Conservation (phyloP, 179 eudicot genomes). For the Heliamphora ciliata region DNA sequence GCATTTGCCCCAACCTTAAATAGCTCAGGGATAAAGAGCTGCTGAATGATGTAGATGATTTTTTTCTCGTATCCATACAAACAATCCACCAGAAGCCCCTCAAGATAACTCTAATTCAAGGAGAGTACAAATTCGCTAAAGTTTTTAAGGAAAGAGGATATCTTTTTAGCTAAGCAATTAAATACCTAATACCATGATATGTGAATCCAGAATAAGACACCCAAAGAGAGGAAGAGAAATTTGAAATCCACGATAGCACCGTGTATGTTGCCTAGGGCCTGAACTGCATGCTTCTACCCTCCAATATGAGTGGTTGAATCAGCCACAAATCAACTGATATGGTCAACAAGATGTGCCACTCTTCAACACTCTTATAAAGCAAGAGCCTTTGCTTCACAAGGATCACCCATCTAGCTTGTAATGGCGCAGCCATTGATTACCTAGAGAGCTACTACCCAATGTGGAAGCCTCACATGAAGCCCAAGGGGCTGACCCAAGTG, state of each 20-base stretch:
- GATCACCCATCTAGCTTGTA: background rate
- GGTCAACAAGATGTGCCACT: background rate
- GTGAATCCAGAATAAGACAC: background rate
- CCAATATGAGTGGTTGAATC: background rate
- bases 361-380: conserved; percentile 6
- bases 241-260: background rate
- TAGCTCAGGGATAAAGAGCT: background rate
- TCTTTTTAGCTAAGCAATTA: background rate
- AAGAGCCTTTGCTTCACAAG: background rate
- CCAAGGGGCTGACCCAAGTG: too few relatives aligned
- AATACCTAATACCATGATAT: background rate
- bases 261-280: background rate
- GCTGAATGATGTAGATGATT: background rate
- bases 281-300: background rate
- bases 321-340: conserved; percentile 1
- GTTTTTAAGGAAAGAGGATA: background rate
- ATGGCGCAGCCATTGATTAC: too few relatives aligned
- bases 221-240: background rate
- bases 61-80: too few relatives aligned
- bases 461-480: too few relatives aligned
- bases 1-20: background rate
- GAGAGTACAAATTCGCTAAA: background rate
- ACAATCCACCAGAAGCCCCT: background rate
- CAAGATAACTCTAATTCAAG: background rate
- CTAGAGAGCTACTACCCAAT: too few relatives aligned